Conservation (phyloP, 2,329 filamentous ascomycete genomes). For the Pleurostoma richardsiae region DNA sequence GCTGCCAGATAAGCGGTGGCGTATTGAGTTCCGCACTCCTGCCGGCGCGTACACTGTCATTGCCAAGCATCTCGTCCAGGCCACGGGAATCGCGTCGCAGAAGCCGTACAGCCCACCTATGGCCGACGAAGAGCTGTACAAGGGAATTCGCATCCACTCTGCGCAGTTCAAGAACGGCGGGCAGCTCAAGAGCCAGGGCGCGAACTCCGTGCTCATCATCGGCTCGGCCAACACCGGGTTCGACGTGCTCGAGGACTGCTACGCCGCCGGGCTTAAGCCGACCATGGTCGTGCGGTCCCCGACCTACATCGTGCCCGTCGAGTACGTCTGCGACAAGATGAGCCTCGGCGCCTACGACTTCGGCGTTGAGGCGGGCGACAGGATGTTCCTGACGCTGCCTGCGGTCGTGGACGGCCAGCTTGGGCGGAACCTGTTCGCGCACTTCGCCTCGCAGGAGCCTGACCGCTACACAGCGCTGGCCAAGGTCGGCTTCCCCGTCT, state of each 20-base stretch:
- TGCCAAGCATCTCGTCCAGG: conserved; percentile 40
- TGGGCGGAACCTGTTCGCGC: conserved; percentile 11
- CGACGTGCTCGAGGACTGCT: conserved; percentile 28
- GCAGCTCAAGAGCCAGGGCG: conserved; percentile 12
- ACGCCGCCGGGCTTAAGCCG: conserved; percentile 19
- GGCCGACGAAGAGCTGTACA: conserved; percentile 30
- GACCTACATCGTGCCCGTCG: conserved; percentile 25
- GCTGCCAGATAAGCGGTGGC: conserved; percentile 22
- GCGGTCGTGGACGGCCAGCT: conserved; percentile 15
- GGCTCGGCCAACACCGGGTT: conserved; percentile 36
- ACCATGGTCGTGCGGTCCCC: conserved; percentile 28
- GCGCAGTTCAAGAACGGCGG: conserved; percentile 33
- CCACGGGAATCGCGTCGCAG: conserved; percentile 38
- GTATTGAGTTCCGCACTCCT: conserved; percentile 19
- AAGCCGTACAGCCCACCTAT: conserved; percentile 31
- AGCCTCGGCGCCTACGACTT: conserved; percentile 23
- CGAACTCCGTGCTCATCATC: conserved; percentile 22
- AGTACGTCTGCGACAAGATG: conserved; percentile 17
- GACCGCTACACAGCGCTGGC: conserved; percentile 25
- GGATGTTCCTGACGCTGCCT: conserved; percentile 12
- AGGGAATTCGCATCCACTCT: conserved; percentile 36
- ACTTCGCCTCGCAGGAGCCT: conserved; percentile 20
- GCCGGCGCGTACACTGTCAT: conserved; percentile 17
- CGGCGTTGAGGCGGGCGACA: conserved; percentile 14
- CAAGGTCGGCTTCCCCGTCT: conserved; percentile 27